Conservation (phyloP, 495 filamentous ascomycete genomes). For the Penicillium daleae region DNA sequence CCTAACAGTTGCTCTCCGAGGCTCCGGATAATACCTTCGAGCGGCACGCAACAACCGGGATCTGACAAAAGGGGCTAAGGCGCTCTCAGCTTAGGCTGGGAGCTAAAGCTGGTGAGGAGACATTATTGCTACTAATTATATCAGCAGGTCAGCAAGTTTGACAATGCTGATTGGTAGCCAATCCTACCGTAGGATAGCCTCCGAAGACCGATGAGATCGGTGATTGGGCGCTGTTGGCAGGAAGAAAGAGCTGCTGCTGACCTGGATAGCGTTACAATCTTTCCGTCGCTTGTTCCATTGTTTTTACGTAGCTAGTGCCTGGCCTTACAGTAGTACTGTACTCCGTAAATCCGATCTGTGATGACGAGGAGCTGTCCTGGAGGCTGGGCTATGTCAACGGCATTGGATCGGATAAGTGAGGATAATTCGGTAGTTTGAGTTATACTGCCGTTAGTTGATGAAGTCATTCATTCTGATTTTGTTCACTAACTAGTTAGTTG, state of each 20-base stretch:
- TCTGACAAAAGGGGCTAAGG: background rate
- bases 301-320: constrained; percentile 1
- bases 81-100: constrained; percentile 6
- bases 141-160: background rate
- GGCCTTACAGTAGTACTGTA: too few species aligned
- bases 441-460: background rate
- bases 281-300: background rate
- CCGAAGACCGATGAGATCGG: background rate
- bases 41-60: background rate
- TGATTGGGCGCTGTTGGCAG: constrained; percentile 1
- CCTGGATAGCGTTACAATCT: constrained; percentile 7
- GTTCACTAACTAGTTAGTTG: too few species aligned
- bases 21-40: background rate
- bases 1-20: background rate
- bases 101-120: background rate
- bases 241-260: background rate
- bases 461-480: background rate
- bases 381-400: background rate
- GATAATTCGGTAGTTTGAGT: background rate
- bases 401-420: background rate
- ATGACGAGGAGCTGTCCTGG: background rate
- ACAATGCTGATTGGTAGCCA: constrained; percentile 8
- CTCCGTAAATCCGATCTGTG: background rate
- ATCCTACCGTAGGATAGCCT: background rate
- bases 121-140: constrained; percentile 10